Evolutionary conservation across 768 basidiomycete species (phyloP), one percentile per base, ranked within the genome.

Genomic region (Exidia glandulosa): DNA sequence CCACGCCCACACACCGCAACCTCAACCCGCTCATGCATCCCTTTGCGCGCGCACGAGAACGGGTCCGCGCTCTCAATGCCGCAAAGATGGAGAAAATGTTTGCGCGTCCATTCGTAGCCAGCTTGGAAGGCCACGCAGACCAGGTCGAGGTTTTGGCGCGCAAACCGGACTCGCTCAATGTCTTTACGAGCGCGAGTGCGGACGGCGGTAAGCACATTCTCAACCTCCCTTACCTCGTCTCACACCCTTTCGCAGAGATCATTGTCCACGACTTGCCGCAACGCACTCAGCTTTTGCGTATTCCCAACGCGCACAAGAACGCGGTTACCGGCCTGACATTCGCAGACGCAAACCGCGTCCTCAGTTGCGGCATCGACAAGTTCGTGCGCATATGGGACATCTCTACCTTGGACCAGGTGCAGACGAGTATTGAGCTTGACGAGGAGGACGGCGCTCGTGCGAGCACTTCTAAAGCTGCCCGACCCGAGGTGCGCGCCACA

Each of bases 61-160:
- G 95, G 34, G 94, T 84, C 23, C 85, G 96, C 61, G 96, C 96
- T 2, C 70, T 97, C 52, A 95, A 94, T 63, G 96, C 96, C 2
- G 88, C 88, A 14, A 99, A 99, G 75, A 90, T 99, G 80, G 95
- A 97, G 57, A 79, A 90, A 61, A 91, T 99, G 75, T 97, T 98
- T 69, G 86, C 96, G n/a, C 97, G 96, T 67, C 96, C 96, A 0
- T 98, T 98, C 67, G 78, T 99, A 16, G 90, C 83, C 36, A 80
- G 84, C 57, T 70, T 99, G 56, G 94, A 96, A 62, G 96, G 96
- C 2, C 96, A 98, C 71, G 78, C 88, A 37, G 94, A 97, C 69
- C 92, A 93, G 19, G 86, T 97, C n/a, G 94, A 96, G 73, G 83
- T 85, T 23, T 74, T 97, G 61, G 81, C 81, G 16, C 85, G 82